These are phyloP conservation scores for Ustilago crameri DNA, from an alignment of 1,284 basidiomycete genomes.

Conservation along the genomic window DNA sequence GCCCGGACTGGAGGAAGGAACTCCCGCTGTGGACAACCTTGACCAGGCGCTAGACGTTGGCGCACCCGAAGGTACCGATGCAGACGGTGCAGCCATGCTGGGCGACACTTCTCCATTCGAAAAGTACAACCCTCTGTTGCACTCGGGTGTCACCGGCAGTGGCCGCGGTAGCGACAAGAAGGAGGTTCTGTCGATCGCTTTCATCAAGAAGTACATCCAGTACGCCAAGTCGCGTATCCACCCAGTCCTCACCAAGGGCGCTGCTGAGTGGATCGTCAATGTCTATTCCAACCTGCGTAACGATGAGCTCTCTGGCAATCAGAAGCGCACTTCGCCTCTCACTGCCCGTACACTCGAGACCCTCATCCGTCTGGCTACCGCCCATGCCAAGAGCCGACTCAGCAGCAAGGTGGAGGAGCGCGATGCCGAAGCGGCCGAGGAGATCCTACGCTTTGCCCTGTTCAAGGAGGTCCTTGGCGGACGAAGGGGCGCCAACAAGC, in stretches of 20 bases:
- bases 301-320: slow-evolving; percentile 88
- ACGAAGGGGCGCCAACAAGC: slow-evolving; percentile 72
- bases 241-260: slow-evolving; percentile 88
- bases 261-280: slow-evolving; percentile 91
- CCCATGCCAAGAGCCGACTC: slow-evolving; percentile 94
- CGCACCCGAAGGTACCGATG: slow-evolving; percentile 55
- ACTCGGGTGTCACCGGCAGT: slow-evolving; percentile 77
- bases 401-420: slow-evolving; percentile 84
- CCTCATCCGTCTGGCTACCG: slow-evolving; percentile 95
- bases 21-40: slow-evolving; percentile 85
- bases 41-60: slow-evolving; percentile 70
- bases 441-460: slow-evolving; percentile 94
- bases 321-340: slow-evolving; percentile 94
- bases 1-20: slow-evolving; percentile 89
- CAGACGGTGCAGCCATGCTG: slow-evolving; percentile 53
- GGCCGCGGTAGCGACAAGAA: slow-evolving; percentile 69
- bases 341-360: slow-evolving; percentile 99
- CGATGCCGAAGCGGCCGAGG: slow-evolving; percentile 91
- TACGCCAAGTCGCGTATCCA: slow-evolving; percentile 83
- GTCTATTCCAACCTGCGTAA: slow-evolving; percentile 93
- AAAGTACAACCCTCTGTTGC: slow-evolving; percentile 94
- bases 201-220: slow-evolving; percentile 99
- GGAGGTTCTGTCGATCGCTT: slow-evolving; percentile 90
- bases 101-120: slow-evolving; percentile 73
- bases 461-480: slow-evolving; percentile 93